phyloP scores from a whole-genome alignment of 2,329 filamentous ascomycete genomes.

The Epichloe typhina region DNA sequence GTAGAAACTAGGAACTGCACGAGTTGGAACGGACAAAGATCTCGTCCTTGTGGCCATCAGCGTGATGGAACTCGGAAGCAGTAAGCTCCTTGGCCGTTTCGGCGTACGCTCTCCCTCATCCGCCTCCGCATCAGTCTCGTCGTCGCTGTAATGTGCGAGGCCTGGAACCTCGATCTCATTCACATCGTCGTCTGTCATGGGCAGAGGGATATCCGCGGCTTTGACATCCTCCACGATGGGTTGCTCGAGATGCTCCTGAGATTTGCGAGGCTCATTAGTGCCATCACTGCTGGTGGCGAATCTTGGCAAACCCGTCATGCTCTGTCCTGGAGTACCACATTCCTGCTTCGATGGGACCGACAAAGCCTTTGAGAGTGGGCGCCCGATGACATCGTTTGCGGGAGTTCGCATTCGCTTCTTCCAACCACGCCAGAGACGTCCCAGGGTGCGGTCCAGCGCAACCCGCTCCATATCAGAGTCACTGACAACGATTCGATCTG shows the following conservation, averaged over 20 bases:
- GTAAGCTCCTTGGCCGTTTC: slow-evolving; percentile 33
- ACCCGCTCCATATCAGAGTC: slow-evolving; percentile 89
- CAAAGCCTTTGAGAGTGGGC: slow-evolving; percentile 37
- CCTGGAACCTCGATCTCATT: slow-evolving; percentile 72
- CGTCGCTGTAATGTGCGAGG: slow-evolving; percentile 47
- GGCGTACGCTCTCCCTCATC: slow-evolving; percentile 20
- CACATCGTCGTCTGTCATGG: slow-evolving; percentile 52
- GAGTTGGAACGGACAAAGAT: slow-evolving; percentile 35
- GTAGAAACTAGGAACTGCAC: slow-evolving; percentile 11
- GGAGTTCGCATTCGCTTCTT: slow-evolving; percentile 66
- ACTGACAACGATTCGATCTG: slow-evolving; percentile 66
- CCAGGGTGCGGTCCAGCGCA: slow-evolving; percentile 76
- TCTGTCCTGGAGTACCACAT: slow-evolving; percentile 22
- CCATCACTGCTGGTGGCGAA: slow-evolving; percentile 4
- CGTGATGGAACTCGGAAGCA: slow-evolving; percentile 12
- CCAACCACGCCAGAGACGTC: slow-evolving; percentile 88
- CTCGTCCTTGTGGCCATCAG: slow-evolving; percentile 27
- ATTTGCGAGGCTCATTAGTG: slow-evolving; percentile 7
- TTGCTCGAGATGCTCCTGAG: slow-evolving; percentile 10
- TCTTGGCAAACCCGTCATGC: slow-evolving; percentile 16
- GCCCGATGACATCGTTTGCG: slow-evolving; percentile 30
- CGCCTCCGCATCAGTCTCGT: slow-evolving; percentile 38
- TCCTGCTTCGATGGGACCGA: slow-evolving; percentile 17
- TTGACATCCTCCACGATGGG: slow-evolving; percentile 16
- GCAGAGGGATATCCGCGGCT: slow-evolving; percentile 47